Percentiles rank a stretch among this genome's conserved stretches.
These are phyloP conservation scores for Begonia peltatifolia DNA, from an alignment of 306 rosid genomes.

Conservation along the genomic window DNA sequence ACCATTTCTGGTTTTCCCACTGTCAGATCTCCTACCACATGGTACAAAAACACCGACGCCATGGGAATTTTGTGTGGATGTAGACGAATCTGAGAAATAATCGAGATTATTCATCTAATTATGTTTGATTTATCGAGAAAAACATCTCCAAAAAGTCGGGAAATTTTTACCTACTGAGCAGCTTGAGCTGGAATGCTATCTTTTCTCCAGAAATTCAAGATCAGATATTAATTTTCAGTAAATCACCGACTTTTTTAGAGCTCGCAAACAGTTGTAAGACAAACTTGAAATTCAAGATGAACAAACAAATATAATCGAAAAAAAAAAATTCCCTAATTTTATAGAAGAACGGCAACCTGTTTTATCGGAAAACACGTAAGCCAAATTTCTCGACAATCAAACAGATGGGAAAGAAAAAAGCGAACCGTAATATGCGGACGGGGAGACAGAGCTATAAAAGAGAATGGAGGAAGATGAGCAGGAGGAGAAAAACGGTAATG, in stretches of 20 bases:
- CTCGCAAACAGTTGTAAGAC: neutral
- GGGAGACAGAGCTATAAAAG: constrained; percentile 41
- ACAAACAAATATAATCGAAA: neutral
- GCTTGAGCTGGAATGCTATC: neutral
- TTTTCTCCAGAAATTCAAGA: neutral
- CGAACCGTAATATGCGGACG: constrained; percentile 14
- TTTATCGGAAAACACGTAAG: neutral
- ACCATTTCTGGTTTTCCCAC: constrained; percentile 95
- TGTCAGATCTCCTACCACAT: constrained; percentile 94
- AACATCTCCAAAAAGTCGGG: neutral
- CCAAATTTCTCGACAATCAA: constrained; percentile 5
- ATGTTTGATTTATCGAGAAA: neutral
- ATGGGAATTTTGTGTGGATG: constrained; percentile 17
- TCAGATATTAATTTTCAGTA: neutral
- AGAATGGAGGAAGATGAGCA: constrained; percentile 77
- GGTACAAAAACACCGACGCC: constrained; percentile 94
- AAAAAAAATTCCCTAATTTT: neutral
- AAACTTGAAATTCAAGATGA: neutral
- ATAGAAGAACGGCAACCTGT: neutral
- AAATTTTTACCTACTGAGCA: neutral
- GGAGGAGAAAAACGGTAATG: constrained; percentile 63
- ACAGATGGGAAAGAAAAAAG: neutral
- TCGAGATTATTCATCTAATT: neutral
- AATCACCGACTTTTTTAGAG: neutral
- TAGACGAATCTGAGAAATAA: neutral